Percentiles rank a stretch among this genome's conserved stretches.
Conservation (phyloP, 352 stramenopile genomes). For the Globisporangium radiosum region DNA sequence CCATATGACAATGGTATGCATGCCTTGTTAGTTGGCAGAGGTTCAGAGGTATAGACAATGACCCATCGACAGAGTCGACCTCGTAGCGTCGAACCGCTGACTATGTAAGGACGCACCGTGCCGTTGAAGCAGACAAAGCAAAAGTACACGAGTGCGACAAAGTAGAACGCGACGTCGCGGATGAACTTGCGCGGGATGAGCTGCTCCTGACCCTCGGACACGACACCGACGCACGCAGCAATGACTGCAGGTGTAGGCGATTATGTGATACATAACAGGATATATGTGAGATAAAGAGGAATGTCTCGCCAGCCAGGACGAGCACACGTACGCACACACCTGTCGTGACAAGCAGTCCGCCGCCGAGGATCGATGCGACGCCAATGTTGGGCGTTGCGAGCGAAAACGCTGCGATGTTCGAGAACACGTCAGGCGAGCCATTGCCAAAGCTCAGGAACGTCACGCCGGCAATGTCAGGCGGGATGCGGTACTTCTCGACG, state of each 20-base stretch:
- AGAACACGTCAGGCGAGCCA: conserved; percentile 72
- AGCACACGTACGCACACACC: conserved; percentile 11
- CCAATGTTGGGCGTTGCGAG: conserved; percentile 58
- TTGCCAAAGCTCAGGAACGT: conserved; percentile 83
- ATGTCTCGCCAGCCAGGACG: neutral
- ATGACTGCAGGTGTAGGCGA: conserved; percentile 26
- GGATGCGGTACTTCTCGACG: conserved; percentile 72
- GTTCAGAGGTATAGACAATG: no score
- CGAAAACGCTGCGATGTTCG: conserved; percentile 70
- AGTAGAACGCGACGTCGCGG: conserved; percentile 73
- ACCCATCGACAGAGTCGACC: no score
- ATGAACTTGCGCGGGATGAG: conserved; percentile 71
- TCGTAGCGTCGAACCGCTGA: no score
- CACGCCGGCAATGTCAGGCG: conserved; percentile 62
- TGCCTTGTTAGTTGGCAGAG: no score
- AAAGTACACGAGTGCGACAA: conserved; percentile 60
- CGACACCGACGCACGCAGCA: conserved; percentile 58
- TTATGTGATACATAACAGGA: no score
- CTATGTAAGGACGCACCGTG: conserved; percentile 12
- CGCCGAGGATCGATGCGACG: conserved; percentile 61
- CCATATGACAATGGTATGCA: no score
- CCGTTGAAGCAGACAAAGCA: conserved; percentile 68
- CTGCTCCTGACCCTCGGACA: conserved; percentile 63
- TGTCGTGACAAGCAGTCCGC: conserved; percentile 67
- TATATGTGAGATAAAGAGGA: neutral